Evolutionary conservation across 192 early-diverging fungal genomes (phyloP), one percentile per base, ranked within the genome.

Genomic region (Thamnidium elegans): DNA sequence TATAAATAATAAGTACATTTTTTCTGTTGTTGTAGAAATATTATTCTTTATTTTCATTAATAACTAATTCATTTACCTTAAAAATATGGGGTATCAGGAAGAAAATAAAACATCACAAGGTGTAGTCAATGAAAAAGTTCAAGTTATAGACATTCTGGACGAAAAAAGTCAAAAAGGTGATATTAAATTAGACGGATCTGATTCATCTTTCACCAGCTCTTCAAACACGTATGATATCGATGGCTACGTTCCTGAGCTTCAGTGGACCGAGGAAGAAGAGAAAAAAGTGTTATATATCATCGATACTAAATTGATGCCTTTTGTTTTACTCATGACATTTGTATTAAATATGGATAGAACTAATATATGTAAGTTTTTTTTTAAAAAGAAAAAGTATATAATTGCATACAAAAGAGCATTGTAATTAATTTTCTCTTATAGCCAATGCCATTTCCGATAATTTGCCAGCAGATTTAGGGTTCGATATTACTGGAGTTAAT

Each of bases 241-340:
- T 17, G 61, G 61, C 1, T 68, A 54, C 21, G 26, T 36, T 21
- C 20, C 68, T 3, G 77, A 77, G 11, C 56, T 76, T 11, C 60
- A 73, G 7, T 84, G 82, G 82, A 84, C 81, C 1, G 62, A 50
- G 0, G 78, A 78, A 55, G 82, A 84, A 32, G 82, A 84, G 34
- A 72, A 68, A 42, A 58, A 47, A 23, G 51, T 71, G 13, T 58
- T 73, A 20, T 32, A 70, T 42, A 73, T 77, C 46, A 69, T 75
- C 2, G 72, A 72, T 52, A 72, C 70, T 32, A 58, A 62, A 1
- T 45, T 84, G 11, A 84, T 85, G 79, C 76, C 76, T 56, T 85
- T 84, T 66, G 66, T 81, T 44, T 58, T 82, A 17, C 66, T 77
- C n/a, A 54, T 86, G 66, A 77, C 67, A 15, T 68, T 68, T 55